These are phyloP conservation scores for Citrullus mucosospermus DNA, from an alignment of 306 rosid genomes.

Conservation along the genomic window DNA sequence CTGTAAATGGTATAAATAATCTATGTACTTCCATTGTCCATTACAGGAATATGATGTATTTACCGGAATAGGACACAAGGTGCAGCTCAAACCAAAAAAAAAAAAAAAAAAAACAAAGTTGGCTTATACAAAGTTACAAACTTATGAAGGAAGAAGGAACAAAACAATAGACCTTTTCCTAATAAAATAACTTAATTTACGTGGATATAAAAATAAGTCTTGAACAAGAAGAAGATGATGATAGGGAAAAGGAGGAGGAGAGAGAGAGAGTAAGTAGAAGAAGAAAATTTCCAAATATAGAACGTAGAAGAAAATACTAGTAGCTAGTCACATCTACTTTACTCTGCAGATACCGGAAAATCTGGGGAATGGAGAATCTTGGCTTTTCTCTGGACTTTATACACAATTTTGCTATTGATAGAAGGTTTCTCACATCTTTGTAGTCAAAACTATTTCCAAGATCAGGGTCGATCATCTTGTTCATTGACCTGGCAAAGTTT, in stretches of 20 bases:
- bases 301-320: neutral
- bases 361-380: conserved; percentile 51
- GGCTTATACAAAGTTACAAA: neutral
- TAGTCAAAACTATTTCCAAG: conserved; percentile 58
- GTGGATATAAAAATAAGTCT: neutral
- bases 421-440: conserved; percentile 61
- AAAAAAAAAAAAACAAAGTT: neutral
- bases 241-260: neutral
- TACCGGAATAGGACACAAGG: neutral
- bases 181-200: neutral
- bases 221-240: neutral
- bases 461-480: conserved; percentile 91
- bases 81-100: neutral
- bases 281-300: neutral
- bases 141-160: neutral
- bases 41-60: neutral
- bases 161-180: neutral
- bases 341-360: conserved; percentile 60
- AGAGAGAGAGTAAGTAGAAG: neutral
- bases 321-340: conserved; percentile 29
- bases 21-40: too few relatives aligned
- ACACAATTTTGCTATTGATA: conserved; percentile 75
- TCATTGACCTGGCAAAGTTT: conserved; percentile 46
- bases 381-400: conserved; percentile 56
- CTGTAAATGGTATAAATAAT: too few relatives aligned